Percentiles rank a stretch among this genome's conserved stretches.
Evolutionary conservation across 805 yeast genomes (phyloP).

Genomic region (Saturnispora galanensis): DNA sequence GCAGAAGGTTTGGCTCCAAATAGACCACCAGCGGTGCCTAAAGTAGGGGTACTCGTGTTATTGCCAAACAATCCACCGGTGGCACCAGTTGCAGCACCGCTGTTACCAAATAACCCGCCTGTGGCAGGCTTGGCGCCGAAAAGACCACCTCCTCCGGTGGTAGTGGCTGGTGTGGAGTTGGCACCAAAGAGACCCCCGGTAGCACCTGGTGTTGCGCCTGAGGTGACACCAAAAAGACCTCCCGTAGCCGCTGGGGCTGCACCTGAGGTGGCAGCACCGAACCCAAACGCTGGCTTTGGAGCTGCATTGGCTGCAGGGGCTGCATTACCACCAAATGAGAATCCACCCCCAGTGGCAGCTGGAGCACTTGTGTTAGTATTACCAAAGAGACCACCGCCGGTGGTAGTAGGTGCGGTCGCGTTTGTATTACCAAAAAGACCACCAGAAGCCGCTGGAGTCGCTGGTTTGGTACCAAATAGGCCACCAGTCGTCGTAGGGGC

Average conservation of each 20-base stretch:
- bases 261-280: neutral
- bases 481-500: constrained; percentile 11
- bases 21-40: constrained; percentile 11
- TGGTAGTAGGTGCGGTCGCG: constrained; percentile 7
- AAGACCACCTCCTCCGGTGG: constrained; percentile 13
- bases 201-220: constrained; percentile 26
- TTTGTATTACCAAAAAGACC: constrained; percentile 15
- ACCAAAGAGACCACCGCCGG: constrained; percentile 16
- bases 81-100: constrained; percentile 12
- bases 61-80: constrained; percentile 28
- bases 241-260: constrained; percentile 12
- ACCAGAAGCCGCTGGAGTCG: constrained; percentile 10
- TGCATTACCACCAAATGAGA: constrained; percentile 27
- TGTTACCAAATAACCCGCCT: constrained; percentile 18
- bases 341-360: constrained; percentile 14
- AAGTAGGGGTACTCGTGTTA: neutral
- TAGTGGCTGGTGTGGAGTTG: constrained; percentile 10
- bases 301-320: constrained; percentile 10
- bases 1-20: constrained; percentile 15
- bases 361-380: constrained; percentile 10
- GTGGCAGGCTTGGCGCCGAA: constrained; percentile 5
- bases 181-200: constrained; percentile 21
- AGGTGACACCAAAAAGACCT: constrained; percentile 12
- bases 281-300: neutral
- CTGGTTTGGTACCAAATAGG: constrained; percentile 17